phyloP scores from a whole-genome alignment of 352 stramenopile species.

The Pythium periplocum region DNA sequence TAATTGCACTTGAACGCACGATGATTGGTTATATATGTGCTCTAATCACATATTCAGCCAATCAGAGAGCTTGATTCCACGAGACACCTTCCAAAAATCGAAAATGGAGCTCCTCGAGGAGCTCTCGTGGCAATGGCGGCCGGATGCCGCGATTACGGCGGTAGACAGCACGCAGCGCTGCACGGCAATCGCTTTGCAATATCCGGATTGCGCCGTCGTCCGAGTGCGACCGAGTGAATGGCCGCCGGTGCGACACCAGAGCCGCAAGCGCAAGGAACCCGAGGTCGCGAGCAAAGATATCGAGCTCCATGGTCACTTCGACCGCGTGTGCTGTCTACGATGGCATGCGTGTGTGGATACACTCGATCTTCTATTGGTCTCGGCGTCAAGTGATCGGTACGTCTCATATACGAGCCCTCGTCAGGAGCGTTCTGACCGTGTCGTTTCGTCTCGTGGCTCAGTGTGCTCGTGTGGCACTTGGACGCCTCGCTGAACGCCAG shows the following conservation, averaged over 20 bases:
- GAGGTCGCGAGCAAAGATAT: constrained; percentile 20
- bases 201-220: constrained; percentile 39
- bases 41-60: no score
- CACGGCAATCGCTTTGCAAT: constrained; percentile 33
- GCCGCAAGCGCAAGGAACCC: constrained; percentile 17
- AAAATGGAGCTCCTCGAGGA: constrained; percentile 34
- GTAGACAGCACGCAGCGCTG: constrained; percentile 22
- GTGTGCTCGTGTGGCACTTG: constrained; percentile 63
- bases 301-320: constrained; percentile 44
- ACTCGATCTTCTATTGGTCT: constrained; percentile 31
- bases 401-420: not conserved
- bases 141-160: constrained; percentile 31
- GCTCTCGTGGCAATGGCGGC: constrained; percentile 40
- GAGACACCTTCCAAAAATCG: not conserved
- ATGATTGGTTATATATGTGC: no score
- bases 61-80: no score
- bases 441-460: constrained; percentile 10
- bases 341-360: constrained; percentile 24
- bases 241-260: constrained; percentile 3
- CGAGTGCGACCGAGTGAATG: constrained; percentile 27
- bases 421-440: not conserved
- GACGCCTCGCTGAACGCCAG: constrained; percentile 17
- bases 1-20: no score
- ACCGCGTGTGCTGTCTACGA: constrained; percentile 34
- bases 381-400: constrained; percentile 63